phyloP scores from a whole-genome alignment of 352 stramenopile species.

The Pythium plurisporium region DNA sequence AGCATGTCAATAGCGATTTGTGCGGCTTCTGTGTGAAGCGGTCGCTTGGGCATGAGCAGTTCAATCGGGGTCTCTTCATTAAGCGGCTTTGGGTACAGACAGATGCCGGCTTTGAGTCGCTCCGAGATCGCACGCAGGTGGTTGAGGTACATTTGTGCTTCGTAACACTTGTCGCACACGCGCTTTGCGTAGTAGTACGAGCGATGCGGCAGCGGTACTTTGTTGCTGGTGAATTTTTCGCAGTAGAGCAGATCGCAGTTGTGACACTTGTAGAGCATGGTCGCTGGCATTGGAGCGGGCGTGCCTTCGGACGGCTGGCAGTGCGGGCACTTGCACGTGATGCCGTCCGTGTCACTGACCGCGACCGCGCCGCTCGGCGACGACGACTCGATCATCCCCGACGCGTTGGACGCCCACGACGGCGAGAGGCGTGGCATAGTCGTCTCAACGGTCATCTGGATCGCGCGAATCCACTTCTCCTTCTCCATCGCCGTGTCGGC shows the following conservation, averaged over 20 bases:
- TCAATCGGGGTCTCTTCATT: conserved; percentile 83
- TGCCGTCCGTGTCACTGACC: conserved; percentile 45
- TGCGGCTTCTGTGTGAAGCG: conserved; percentile 69
- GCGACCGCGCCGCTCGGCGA: conserved; percentile 50
- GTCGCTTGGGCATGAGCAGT: conserved; percentile 84
- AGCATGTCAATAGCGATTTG: conserved; percentile 87
- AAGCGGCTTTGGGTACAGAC: conserved; percentile 79
- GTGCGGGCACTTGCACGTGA: conserved; percentile 62
- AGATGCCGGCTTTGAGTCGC: conserved; percentile 81
- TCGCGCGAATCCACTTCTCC: conserved; percentile 87
- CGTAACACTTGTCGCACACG: conserved; percentile 82
- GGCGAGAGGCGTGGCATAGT: conserved; percentile 62
- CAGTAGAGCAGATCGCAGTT: conserved; percentile 78
- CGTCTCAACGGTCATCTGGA: conserved; percentile 81
- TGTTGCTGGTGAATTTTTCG: conserved; percentile 78
- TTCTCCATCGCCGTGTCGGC: conserved; percentile 87
- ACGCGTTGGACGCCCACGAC: conserved; percentile 35
- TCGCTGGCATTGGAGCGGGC: conserved; percentile 26
- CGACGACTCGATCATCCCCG: conserved; percentile 36
- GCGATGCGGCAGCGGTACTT: conserved; percentile 72
- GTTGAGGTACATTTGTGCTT: conserved; percentile 82
- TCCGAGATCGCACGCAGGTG: conserved; percentile 84
- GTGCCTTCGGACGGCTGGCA: conserved; percentile 42
- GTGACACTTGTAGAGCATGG: conserved; percentile 78
- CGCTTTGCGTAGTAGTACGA: conserved; percentile 81